Evolutionary conservation across 2,329 filamentous ascomycete species (phyloP), one percentile per base, ranked within the genome.

Genomic region (Aspergillus sergii): DNA sequence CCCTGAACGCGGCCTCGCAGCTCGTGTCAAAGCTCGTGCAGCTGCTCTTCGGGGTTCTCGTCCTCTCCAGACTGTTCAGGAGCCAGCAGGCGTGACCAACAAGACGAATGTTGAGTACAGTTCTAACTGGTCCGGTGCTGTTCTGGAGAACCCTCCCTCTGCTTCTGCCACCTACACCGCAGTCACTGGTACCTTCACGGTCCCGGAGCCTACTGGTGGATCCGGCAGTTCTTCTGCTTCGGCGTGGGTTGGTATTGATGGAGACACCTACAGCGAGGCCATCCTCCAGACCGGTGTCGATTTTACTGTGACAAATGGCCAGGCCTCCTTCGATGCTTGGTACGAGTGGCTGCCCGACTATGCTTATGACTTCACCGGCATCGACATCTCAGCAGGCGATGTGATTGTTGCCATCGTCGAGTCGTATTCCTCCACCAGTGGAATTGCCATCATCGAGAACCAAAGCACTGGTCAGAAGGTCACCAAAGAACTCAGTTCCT

Each of bases 321-420:
- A 70, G 0, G 78, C 81, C 4, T 79, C 75, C 10, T 87, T 81
- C 67, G 81, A 83, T 59, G 84, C 85, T 19, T 88, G 86, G 84
- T 87, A 86, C 68, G 85, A 87, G 72, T 88, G 85, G 85, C 85
- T 83, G 70, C 85, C 85, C 3, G 83, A 86, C 71, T 83, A 83
- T 69, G 79, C 84, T 28, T 82, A 84, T 69, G 78, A 84, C 70
- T 87, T 86, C 74, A 73, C 67, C 61, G 77, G 77, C 63, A 80
- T 86, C 70, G 61, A 69, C 12, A 77, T 85, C 61, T 66, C 69
- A 12, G 77, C 79, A 4, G 83, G 83, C 19, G 74, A 85, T 60
- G 64, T 66, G 9, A 79, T 85, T 64, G 76, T 69, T 32, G 70
- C 81, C 32, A 78, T 76, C 12, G 79, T 81, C 43, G 75, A 75